A percentile compares a stretch with the other conserved stretches of the same genome.
These are phyloP conservation scores for Saturnispora halmiae DNA, from an alignment of 805 yeast genomes.

Conservation along the genomic window DNA sequence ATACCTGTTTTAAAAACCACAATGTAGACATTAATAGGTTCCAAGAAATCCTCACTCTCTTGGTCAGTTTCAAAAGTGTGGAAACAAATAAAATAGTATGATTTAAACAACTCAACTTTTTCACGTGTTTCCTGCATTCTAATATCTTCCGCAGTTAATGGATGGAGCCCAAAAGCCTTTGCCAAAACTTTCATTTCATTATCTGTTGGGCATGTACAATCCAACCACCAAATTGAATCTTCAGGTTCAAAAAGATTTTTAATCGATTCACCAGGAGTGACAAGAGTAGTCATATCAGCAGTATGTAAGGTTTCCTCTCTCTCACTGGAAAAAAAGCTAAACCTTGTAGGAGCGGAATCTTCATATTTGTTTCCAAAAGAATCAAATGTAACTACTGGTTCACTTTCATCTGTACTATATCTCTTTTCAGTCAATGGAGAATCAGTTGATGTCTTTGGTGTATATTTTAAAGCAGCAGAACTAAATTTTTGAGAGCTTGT, in stretches of 20 bases:
- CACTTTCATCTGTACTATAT: conserved; percentile 1
- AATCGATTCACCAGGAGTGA: conserved; percentile 55
- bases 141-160: conserved; percentile 95
- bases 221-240: conserved; percentile 91
- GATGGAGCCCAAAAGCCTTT: conserved; percentile 94
- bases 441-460: conserved; percentile 33
- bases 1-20: conserved; percentile 65
- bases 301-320: conserved; percentile 85
- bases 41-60: conserved; percentile 75
- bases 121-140: conserved; percentile 95
- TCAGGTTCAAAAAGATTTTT: conserved; percentile 61
- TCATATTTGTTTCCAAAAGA: conserved; percentile 12
- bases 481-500: conserved; percentile 32
- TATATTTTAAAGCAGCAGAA: conserved; percentile 53
- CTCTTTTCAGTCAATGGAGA: not conserved
- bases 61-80: conserved; percentile 87
- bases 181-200: conserved; percentile 87
- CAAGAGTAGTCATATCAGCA: conserved; percentile 72
- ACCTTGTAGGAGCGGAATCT: conserved; percentile 52
- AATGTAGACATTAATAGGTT: conserved; percentile 68
- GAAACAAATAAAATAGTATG: conserved; percentile 91
- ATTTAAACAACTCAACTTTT: conserved; percentile 85
- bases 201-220: conserved; percentile 89
- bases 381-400: conserved; percentile 14
- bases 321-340: conserved; percentile 73